A percentile compares a stretch with the other conserved stretches of the same genome.
phyloP scores from a whole-genome alignment of 345 rosid genomes.

The Atalantia buxifolia region DNA sequence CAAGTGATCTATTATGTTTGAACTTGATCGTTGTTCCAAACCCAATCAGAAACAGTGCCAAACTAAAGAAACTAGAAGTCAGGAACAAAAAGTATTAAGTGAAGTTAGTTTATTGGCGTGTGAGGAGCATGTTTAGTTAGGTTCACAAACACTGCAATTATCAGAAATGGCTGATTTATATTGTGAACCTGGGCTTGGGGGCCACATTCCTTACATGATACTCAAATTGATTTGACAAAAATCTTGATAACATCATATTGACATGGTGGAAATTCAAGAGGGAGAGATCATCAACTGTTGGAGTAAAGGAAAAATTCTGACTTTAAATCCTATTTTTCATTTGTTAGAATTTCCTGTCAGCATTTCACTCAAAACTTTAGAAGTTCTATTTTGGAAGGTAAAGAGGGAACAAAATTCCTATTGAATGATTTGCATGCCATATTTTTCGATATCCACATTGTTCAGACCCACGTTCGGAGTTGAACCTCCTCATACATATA shows the following conservation, averaged over 20 bases:
- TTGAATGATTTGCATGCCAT: background rate
- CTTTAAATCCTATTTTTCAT: background rate
- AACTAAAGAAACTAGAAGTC: background rate
- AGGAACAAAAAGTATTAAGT: background rate
- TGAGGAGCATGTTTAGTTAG: background rate
- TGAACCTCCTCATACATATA: background rate
- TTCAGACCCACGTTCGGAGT: background rate
- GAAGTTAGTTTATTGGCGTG: background rate
- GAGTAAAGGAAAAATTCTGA: background rate
- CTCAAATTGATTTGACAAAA: background rate
- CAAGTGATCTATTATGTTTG: background rate
- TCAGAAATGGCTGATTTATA: background rate
- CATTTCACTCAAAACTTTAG: background rate
- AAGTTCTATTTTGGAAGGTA: background rate
- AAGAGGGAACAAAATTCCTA: background rate
- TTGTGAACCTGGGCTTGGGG: background rate
- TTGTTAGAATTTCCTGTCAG: background rate
- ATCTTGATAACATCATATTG: background rate
- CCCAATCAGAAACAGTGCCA: background rate
- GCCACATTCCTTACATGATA: background rate
- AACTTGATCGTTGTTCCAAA: background rate
- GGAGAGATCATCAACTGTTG: background rate
- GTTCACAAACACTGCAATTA: background rate
- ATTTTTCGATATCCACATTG: background rate
- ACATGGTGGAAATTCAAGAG: background rate